phyloP scores from a whole-genome alignment of 73 alveolate species.

The Paramecium primaurelia region DNA sequence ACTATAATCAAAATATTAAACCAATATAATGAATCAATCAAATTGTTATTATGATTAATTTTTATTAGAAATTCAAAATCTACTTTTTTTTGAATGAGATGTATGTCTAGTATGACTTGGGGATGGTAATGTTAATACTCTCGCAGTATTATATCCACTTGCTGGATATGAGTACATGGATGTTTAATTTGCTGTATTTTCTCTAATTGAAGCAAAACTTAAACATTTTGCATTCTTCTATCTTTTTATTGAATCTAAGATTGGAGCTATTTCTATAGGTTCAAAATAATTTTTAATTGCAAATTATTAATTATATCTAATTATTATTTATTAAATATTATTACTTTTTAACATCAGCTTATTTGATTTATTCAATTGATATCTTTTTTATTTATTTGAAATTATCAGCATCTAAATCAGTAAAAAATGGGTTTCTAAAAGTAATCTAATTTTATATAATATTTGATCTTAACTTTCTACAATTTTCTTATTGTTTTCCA shows the following conservation, averaged over 20 bases:
- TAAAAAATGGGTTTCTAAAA: conserved; percentile 19
- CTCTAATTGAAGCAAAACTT: not conserved
- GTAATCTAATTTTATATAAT: not conserved
- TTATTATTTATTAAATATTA: not conserved
- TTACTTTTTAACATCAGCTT: not conserved
- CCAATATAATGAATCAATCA: not conserved
- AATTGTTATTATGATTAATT: not conserved
- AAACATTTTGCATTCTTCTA: not conserved
- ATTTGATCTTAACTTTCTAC: not conserved
- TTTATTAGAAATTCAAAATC: not conserved
- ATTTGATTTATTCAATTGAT: not conserved
- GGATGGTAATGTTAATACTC: not conserved
- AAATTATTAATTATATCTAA: conserved; percentile 9
- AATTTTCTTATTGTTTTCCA: not conserved
- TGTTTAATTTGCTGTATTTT: not conserved
- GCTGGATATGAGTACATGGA: not conserved
- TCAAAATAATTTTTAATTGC: conserved; percentile 14
- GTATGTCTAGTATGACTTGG: conserved; percentile 9
- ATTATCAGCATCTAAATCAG: conserved; percentile 34
- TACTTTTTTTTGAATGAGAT: not conserved
- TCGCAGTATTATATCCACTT: not conserved
- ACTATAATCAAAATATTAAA: not conserved
- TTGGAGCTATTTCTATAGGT: not conserved
- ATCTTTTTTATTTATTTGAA: conserved; percentile 37
- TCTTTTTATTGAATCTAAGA: conserved; percentile 14